Base-by-base conservation (phyloP, 1,284 basidiomycete genomes). In the Irpex sp. region DNA sequence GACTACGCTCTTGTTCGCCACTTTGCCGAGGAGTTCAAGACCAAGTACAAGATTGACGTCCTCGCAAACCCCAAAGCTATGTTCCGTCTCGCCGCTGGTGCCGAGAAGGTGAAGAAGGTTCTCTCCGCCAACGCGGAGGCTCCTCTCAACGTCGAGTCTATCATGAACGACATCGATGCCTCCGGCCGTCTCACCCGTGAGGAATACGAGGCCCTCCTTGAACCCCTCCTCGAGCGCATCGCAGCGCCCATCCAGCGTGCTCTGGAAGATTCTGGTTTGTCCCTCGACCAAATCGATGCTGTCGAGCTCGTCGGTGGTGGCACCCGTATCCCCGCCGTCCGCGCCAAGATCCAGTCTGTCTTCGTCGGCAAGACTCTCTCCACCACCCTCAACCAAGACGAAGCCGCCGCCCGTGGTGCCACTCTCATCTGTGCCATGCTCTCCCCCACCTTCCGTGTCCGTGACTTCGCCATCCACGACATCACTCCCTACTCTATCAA, bases 31-130 rank as follows among this genome's bases (percentile, higher is more conserved):
- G 92, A 97, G 78, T 97, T 97, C 85, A 90, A 94, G 80, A 76
- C 77, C 35, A 97, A 97, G 77, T 97, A 97, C 87, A 96, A 94
- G 79, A 93, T 98, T 72, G 94, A 97, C 75, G 94, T 97, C 69
- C 76, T 94, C 69, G 86, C 85, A 64, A 94, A 84, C 77, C 92
- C 93, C 71, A 97, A 97, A 79, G 95, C 94, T 35, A 83, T 83
- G 57, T 98, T 97, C 92, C 89, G 95, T 71, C 87, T 97, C 58
- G 75, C 83, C 39, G 88, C 90, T 31, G 88, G 90, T 15, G 94
- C 93, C 73, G 88, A 90, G 77, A 81, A 83, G 70, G 77, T 89
- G 67, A 90, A 89, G 82, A 89, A 89, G 80, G 80, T 89, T 56
- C 79, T 90, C 35, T 89, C 87, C 31, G 95, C 95, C 67, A 97